phyloP scores from a whole-genome alignment of 441 rosid genomes.

The Dalechampia spathulata region DNA sequence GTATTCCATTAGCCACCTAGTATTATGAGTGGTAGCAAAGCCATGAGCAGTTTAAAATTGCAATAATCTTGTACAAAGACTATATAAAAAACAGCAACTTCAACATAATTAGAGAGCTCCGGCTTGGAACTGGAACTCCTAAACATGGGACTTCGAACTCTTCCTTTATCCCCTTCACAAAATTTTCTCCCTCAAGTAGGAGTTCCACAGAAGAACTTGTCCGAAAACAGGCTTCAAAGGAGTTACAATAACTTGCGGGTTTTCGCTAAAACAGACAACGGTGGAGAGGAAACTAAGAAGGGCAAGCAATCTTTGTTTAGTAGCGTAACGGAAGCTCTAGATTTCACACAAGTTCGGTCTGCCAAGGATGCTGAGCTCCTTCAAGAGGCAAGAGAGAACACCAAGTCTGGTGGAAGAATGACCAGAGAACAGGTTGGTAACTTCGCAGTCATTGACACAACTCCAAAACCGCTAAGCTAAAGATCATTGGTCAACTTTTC shows the following conservation, averaged over 20 bases:
- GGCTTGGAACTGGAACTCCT: background rate
- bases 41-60: background rate
- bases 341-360: conserved; percentile 76
- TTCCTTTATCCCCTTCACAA: conserved; percentile 29
- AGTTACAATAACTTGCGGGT: conserved; percentile 14
- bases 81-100: conserved; percentile 1
- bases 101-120: background rate
- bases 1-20: conserved; percentile 22
- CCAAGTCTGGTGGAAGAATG: conserved; percentile 66
- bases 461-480: too few species aligned
- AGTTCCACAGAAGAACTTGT: conserved; percentile 10
- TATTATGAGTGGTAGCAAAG: conserved; percentile 8
- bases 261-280: conserved; percentile 32
- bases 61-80: background rate
- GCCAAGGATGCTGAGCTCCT: conserved; percentile 69
- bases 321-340: conserved; percentile 67
- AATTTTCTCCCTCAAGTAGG: conserved; percentile 17
- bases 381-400: conserved; percentile 61
- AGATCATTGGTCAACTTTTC: too few species aligned
- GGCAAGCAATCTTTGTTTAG: conserved; percentile 59
- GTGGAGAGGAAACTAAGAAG: conserved; percentile 34
- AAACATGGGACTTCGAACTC: conserved; percentile 30
- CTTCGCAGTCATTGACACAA: too few species aligned
- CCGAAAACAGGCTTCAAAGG: conserved; percentile 13
- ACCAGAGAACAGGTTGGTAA: conserved; percentile 76